phyloP scores from a whole-genome alignment of 2,329 filamentous ascomycete species.

The Aspergillus quadricinctus region DNA sequence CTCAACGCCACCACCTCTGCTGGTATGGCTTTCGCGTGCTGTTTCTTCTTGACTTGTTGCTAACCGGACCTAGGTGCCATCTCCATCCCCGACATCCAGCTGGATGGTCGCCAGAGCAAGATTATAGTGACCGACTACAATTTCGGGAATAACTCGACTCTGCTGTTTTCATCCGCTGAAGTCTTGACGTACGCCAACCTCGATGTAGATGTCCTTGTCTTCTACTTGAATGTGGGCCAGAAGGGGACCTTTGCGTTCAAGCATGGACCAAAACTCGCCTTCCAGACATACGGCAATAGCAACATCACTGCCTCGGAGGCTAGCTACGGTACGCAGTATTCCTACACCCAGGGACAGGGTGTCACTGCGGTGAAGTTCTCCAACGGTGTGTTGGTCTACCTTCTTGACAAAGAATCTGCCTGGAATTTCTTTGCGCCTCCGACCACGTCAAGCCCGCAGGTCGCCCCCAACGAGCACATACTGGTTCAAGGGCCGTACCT shows the following conservation, averaged over 20 bases:
- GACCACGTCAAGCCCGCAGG: constrained; percentile 43
- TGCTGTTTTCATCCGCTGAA: constrained; percentile 52
- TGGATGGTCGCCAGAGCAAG: constrained; percentile 51
- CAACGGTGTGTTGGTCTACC: constrained; percentile 47
- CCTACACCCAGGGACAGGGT: constrained; percentile 47
- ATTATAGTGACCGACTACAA: constrained; percentile 53
- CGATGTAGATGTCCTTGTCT: constrained; percentile 43
- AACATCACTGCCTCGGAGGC: constrained; percentile 28
- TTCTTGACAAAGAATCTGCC: constrained; percentile 51
- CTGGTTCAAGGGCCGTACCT: constrained; percentile 45
- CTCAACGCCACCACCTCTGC: constrained; percentile 47
- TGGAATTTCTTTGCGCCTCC: constrained; percentile 56
- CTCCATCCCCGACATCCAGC: constrained; percentile 41
- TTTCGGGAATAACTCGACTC: constrained; percentile 41
- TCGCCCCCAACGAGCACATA: constrained; percentile 45
- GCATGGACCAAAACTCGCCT: constrained; percentile 31
- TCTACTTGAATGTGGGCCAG: constrained; percentile 49
- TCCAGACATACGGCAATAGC: constrained; percentile 40
- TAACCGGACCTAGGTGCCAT: constrained; percentile 13
- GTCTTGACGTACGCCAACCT: constrained; percentile 44
- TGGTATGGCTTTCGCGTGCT: constrained; percentile 32
- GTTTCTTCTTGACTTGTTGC: constrained; percentile 11
- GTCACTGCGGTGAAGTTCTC: constrained; percentile 47
- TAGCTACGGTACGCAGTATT: constrained; percentile 33
- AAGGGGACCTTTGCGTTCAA: constrained; percentile 50